phyloP scores from a whole-genome alignment of 2,329 filamentous ascomycete genomes.

The Pyrenochaeta sp. region DNA sequence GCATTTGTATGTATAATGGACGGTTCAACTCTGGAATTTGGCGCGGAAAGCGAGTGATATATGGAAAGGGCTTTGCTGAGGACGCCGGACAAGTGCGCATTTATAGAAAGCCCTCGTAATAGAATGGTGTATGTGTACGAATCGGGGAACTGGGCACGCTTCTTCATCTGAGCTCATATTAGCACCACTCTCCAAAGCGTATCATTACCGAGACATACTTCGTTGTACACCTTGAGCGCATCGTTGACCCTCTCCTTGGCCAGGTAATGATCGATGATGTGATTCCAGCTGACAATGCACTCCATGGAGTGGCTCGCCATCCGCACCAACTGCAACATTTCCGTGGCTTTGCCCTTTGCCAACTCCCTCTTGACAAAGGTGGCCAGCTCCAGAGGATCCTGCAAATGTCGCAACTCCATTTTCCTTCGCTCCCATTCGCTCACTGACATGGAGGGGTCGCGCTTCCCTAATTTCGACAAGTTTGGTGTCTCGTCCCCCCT shows the following conservation, averaged over 20 bases:
- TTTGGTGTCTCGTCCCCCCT: constrained; percentile 20
- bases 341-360: constrained; percentile 65
- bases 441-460: constrained; percentile 32
- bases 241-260: constrained; percentile 65
- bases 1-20: constrained; percentile 88
- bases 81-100: constrained; percentile 65
- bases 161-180: constrained; percentile 78
- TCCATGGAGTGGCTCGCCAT: constrained; percentile 71
- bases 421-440: constrained; percentile 50
- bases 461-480: constrained; percentile 34
- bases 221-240: constrained; percentile 87
- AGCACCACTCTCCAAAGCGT: constrained; percentile 7
- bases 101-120: constrained; percentile 75
- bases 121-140: constrained; percentile 84
- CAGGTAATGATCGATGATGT: constrained; percentile 77
- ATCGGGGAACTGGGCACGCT: constrained; percentile 82
- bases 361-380: constrained; percentile 71
- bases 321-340: constrained; percentile 74
- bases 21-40: constrained; percentile 71
- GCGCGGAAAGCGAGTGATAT: constrained; percentile 76
- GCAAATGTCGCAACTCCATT: constrained; percentile 68
- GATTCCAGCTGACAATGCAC: constrained; percentile 86
- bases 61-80: constrained; percentile 75
- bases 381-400: constrained; percentile 77
- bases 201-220: constrained; percentile 61